phyloP scores from a whole-genome alignment of 1,284 basidiomycete genomes.

The Ustilago shanxiensis region DNA sequence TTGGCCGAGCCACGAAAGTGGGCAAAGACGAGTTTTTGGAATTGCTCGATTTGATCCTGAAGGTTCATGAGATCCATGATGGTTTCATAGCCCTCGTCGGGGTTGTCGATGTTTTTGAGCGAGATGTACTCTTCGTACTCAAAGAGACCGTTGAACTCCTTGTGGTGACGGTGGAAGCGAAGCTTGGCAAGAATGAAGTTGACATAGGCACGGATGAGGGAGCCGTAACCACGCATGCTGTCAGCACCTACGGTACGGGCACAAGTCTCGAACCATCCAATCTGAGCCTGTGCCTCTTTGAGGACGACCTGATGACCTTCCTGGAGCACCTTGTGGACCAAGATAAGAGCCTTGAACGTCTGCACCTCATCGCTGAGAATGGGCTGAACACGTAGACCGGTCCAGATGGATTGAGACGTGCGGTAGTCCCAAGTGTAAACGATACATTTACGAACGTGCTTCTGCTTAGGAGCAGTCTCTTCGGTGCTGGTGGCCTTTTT shows the following conservation, averaged over 20 bases:
- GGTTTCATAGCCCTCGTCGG: constrained; percentile 70
- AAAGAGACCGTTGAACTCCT: constrained; percentile 70
- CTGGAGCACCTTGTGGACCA: constrained; percentile 69
- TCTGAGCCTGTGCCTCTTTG: constrained; percentile 68
- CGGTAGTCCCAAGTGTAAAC: constrained; percentile 70
- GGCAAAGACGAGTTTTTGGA: constrained; percentile 69
- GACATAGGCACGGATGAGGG: constrained; percentile 68
- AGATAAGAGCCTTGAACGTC: constrained; percentile 70
- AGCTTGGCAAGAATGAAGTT: constrained; percentile 68
- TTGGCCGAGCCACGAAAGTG: constrained; percentile 65
- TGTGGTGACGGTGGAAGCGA: constrained; percentile 69
- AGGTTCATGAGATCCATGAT: constrained; percentile 70
- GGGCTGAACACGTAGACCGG: constrained; percentile 67
- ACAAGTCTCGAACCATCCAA: constrained; percentile 69
- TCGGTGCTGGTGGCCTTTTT: constrained; percentile 68
- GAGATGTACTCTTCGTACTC: constrained; percentile 70
- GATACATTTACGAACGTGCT: constrained; percentile 70
- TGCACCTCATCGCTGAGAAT: constrained; percentile 69
- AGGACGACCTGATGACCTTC: constrained; percentile 68
- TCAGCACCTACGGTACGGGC: constrained; percentile 63
- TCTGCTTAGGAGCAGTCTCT: constrained; percentile 69
- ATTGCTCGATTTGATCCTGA: constrained; percentile 69
- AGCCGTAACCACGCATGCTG: constrained; percentile 64
- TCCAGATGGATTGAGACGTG: constrained; percentile 68
- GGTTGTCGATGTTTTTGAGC: constrained; percentile 70